Percentiles rank a stretch among this genome's conserved stretches.
Conservation (phyloP, 192 early-diverging fungal species). For the Entomortierella beljakovae region DNA sequence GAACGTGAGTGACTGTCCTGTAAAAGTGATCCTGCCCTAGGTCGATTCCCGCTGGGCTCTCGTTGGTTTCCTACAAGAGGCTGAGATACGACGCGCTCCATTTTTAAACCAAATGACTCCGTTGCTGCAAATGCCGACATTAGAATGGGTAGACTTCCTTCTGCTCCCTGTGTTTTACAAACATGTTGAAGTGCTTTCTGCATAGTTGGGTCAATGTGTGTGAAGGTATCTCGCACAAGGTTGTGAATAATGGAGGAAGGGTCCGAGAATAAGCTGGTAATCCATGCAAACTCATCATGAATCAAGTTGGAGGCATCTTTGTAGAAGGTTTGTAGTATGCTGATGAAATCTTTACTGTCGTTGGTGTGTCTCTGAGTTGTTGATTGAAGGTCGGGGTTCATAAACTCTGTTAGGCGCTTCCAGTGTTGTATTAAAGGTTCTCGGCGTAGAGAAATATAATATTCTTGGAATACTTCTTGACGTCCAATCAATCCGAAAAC, state of each 20-base stretch:
- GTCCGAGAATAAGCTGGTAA: conserved; percentile 65
- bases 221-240: conserved; percentile 64
- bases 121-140: conserved; percentile 63
- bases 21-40: conserved; percentile 38
- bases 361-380: not conserved
- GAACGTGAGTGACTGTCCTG: conserved; percentile 9
- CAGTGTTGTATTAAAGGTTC: conserved; percentile 61
- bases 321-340: conserved; percentile 61
- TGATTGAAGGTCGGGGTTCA: conserved; percentile 4
- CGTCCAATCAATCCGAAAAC: conserved; percentile 71
- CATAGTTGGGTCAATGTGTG: conserved; percentile 63
- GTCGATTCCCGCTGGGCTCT: conserved; percentile 21
- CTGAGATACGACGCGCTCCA: conserved; percentile 66
- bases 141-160: conserved; percentile 53
- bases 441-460: conserved; percentile 65
- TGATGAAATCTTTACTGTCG: conserved; percentile 42
- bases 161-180: conserved; percentile 36
- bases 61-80: conserved; percentile 48
- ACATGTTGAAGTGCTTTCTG: conserved; percentile 26
- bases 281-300: conserved; percentile 70
- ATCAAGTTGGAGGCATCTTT: conserved; percentile 62
- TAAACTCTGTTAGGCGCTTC: conserved; percentile 32
- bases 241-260: conserved; percentile 57
- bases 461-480: conserved; percentile 66
- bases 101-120: conserved; percentile 62